Evolutionary conservation across 2,329 filamentous ascomycete species (phyloP), one percentile per base, ranked within the genome.

Genomic region (Colletotrichum ledebouriae): DNA sequence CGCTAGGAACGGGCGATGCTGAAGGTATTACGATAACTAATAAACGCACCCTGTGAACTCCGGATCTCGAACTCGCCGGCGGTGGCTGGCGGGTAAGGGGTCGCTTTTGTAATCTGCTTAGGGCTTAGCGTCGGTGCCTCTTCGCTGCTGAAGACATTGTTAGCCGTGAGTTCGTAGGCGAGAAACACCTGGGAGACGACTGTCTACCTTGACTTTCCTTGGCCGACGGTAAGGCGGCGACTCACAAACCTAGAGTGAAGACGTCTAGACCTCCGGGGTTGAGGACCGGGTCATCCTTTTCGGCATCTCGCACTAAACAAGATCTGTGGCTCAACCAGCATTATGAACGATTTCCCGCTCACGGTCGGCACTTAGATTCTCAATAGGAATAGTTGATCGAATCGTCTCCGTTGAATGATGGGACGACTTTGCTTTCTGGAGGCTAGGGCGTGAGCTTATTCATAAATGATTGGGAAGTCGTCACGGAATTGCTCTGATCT

Each of bases 51-150:
- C 15, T 17, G 17, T 37, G 12, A 39, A 6, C 13, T 59, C 61
- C 62, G 66, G 55, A 56, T 57, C 15, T 33, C 3, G 34, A 65
- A 22, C 20, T 29, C 37, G 22, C 60, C 49, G 61, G 29, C 20
- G 55, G 41, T 39, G 33, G 29, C 11, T 22, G n/a, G 55, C 56
- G 49, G 49, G 41, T 52, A 60, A 66, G 61, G 55, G 49, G 56
- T 39, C 13, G 10, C 39, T 15, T n/a, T 34, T 33, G 37, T 20
- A 41, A 65, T 69, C 29, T 49, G 50, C 44, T 44, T n/a, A 68
- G 34, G 66, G 66, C 66, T 69, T 69, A 66, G 66, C 1, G 61
- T 13, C 60, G 47, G 47, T 12, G 41, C 22, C 12, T 41, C 34
- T 10, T 15, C 17, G 42, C 42, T 41, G 20, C 39, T 33, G 39